Conservation (phyloP, 2,329 filamentous ascomycete genomes). For the Penicillium capsulatum region DNA sequence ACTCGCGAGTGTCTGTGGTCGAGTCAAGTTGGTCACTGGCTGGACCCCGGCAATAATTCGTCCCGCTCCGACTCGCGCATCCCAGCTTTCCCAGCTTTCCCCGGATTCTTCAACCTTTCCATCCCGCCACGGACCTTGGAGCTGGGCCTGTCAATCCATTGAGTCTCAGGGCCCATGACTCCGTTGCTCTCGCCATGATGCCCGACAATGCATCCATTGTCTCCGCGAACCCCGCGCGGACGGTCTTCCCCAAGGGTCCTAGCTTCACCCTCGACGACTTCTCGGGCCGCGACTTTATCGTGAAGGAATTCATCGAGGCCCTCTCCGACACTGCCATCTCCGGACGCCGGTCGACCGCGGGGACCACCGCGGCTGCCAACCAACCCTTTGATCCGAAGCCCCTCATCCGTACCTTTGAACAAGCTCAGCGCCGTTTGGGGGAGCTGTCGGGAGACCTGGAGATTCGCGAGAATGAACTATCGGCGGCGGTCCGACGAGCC, state of each 20-base stretch:
- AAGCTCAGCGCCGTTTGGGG: conserved; percentile 52
- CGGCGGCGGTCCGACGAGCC: conserved; percentile 82
- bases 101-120: conserved; percentile 12
- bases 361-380: conserved; percentile 31
- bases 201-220: conserved; percentile 39
- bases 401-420: conserved; percentile 89
- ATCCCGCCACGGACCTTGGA: background rate
- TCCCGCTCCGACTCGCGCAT: conserved; percentile 1
- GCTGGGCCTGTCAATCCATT: conserved; percentile 1
- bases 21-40: too few relatives aligned
- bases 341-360: conserved; percentile 69
- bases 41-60: too few relatives aligned
- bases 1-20: too few relatives aligned
- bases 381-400: conserved; percentile 88
- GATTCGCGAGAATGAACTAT: conserved; percentile 82
- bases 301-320: conserved; percentile 93
- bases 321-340: conserved; percentile 78
- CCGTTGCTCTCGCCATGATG: conserved; percentile 27
- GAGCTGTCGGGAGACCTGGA: conserved; percentile 72
- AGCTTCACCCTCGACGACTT: conserved; percentile 86
- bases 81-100: conserved; percentile 18
- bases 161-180: conserved; percentile 12
- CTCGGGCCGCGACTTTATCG: conserved; percentile 88
- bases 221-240: conserved; percentile 49
- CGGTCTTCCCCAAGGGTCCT: conserved; percentile 72